A percentile compares a stretch with the other conserved stretches of the same genome.
These are phyloP conservation scores for Fennellomyces sp. DNA, from an alignment of 371 early-diverging fungal genomes.

Conservation along the genomic window DNA sequence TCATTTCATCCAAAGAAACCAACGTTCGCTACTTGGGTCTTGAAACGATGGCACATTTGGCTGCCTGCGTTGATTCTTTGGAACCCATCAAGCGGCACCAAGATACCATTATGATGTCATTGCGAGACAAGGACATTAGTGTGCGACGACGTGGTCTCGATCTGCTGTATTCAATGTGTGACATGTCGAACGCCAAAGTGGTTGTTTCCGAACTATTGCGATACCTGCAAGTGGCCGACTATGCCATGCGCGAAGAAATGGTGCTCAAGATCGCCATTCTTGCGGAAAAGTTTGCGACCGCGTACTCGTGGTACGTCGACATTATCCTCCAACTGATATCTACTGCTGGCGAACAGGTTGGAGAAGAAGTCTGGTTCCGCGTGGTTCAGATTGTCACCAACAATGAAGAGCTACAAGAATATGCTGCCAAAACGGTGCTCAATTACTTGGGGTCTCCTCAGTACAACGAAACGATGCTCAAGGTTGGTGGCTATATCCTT, in stretches of 20 bases:
- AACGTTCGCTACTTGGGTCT: constrained; percentile 94
- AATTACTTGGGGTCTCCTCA: constrained; percentile 79
- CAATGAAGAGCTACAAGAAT: constrained; percentile 92
- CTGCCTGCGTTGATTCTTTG: constrained; percentile 84
- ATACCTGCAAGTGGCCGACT: constrained; percentile 88
- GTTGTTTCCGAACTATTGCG: constrained; percentile 91
- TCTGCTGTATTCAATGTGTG: constrained; percentile 96
- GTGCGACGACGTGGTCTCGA: constrained; percentile 96
- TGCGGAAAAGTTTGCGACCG: constrained; percentile 96
- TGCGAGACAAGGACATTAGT: constrained; percentile 95
- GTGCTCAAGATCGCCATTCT: constrained; percentile 97
- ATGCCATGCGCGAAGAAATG: constrained; percentile 93
- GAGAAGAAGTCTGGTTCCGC: constrained; percentile 96
- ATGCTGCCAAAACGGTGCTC: constrained; percentile 87
- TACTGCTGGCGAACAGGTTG: constrained; percentile 94
- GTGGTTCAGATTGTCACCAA: constrained; percentile 94
- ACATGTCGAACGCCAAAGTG: constrained; percentile 80
- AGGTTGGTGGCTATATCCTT: constrained; percentile 93
- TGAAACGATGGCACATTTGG: constrained; percentile 97
- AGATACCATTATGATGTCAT: constrained; percentile 84
- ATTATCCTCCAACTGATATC: constrained; percentile 93
- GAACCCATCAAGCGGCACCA: constrained; percentile 87
- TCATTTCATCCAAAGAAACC: constrained; percentile 92
- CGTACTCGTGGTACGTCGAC: constrained; percentile 98
- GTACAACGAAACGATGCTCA: constrained; percentile 93